These are phyloP conservation scores for Aspergillus haitiensis DNA, from an alignment of 495 filamentous ascomycete species.

Conservation along the genomic window DNA sequence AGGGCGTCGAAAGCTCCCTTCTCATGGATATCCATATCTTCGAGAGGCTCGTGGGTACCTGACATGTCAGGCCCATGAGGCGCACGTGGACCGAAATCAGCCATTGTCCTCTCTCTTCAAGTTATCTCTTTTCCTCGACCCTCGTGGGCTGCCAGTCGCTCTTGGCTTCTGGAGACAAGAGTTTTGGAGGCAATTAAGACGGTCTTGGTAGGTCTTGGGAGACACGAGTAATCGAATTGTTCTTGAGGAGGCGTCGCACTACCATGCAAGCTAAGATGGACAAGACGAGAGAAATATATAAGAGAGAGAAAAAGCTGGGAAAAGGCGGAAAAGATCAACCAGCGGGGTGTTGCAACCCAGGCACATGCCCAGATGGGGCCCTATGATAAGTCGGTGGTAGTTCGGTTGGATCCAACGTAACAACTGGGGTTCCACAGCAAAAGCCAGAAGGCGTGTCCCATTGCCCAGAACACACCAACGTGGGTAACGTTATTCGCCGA, in stretches of 20 bases:
- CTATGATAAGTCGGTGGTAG: conserved; percentile 32
- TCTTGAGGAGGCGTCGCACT: conserved; percentile 23
- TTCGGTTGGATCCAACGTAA: conserved; percentile 22
- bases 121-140: not conserved
- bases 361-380: conserved; percentile 29
- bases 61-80: conserved; percentile 58
- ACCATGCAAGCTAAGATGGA: conserved; percentile 29
- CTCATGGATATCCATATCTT: conserved; percentile 62
- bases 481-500: conserved; percentile 14
- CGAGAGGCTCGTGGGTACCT: conserved; percentile 50
- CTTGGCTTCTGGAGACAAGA: conserved; percentile 20
- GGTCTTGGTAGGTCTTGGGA: conserved; percentile 9
- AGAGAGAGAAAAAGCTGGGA: conserved; percentile 27
- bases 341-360: conserved; percentile 19
- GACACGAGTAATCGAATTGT: conserved; percentile 18
- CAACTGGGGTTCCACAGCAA: conserved; percentile 22
- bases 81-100: conserved; percentile 56
- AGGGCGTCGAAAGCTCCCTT: conserved; percentile 69
- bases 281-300: conserved; percentile 28
- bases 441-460: not conserved
- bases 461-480: conserved; percentile 10
- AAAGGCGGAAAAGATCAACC: conserved; percentile 20
- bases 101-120: conserved; percentile 32
- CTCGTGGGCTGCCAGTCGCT: conserved; percentile 5
- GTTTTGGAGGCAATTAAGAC: conserved; percentile 14